phyloP scores from a whole-genome alignment of 257 asterid genomes.

The Mentha longifolia region DNA sequence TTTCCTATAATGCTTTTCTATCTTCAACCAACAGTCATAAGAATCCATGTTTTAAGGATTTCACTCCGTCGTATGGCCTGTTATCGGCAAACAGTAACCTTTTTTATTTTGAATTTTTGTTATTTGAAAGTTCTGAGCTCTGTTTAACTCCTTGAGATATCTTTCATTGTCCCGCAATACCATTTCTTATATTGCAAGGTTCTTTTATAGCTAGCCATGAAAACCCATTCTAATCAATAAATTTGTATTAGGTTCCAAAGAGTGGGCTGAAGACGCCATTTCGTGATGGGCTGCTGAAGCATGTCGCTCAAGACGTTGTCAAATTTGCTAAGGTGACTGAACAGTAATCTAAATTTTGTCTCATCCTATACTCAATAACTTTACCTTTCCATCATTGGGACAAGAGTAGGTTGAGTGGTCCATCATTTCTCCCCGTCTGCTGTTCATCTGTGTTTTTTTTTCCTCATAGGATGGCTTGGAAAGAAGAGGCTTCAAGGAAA shows the following conservation, averaged over 20 bases:
- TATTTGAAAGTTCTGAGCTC: not conserved
- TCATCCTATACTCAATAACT: not conserved
- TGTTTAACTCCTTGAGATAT: slow-evolving; percentile 9
- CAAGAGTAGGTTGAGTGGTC: not conserved
- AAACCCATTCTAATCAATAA: slow-evolving; percentile 28
- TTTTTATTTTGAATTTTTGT: not conserved
- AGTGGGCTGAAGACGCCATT: slow-evolving; percentile 91
- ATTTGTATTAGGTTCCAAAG: slow-evolving; percentile 66
- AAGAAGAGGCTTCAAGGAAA: slow-evolving; percentile 94
- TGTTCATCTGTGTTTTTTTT: slow-evolving; percentile 29
- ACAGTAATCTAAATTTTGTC: not conserved
- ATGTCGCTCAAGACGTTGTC: slow-evolving; percentile 89
- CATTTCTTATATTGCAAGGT: slow-evolving; percentile 8
- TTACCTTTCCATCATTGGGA: slow-evolving; percentile 1
- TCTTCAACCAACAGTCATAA: not conserved
- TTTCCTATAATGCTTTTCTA: not conserved
- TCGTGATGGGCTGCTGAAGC: slow-evolving; percentile 96
- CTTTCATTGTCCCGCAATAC: not conserved
- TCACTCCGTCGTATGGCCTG: not conserved
- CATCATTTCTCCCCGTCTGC: slow-evolving; percentile 3
- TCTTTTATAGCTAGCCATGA: slow-evolving; percentile 10
- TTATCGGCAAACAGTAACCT: slow-evolving; percentile 3
- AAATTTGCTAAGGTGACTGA: slow-evolving; percentile 67
- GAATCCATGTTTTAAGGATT: not conserved
- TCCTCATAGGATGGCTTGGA: slow-evolving; percentile 83